A percentile compares a stretch with the other conserved stretches of the same genome.
Evolutionary conservation across 2,329 filamentous ascomycete genomes (phyloP).

Genomic region (Cercospora sp.): DNA sequence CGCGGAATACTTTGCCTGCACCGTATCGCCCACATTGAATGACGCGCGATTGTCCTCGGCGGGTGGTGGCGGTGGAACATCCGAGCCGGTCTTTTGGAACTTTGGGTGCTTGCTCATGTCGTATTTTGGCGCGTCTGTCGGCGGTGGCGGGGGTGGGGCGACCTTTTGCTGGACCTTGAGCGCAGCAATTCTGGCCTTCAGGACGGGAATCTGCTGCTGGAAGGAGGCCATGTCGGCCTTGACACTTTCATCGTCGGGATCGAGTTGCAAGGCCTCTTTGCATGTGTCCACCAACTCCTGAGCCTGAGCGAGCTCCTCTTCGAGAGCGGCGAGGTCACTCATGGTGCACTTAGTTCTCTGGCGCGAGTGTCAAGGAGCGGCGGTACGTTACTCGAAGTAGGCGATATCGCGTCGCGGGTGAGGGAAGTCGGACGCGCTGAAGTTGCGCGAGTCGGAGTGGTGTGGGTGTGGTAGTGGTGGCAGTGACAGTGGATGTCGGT

Average conservation of each 20-base stretch:
- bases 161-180: slow-evolving; percentile 47
- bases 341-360: slow-evolving; percentile 24
- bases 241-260: slow-evolving; percentile 78
- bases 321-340: slow-evolving; percentile 70
- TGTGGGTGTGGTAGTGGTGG: neutral
- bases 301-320: slow-evolving; percentile 68
- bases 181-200: slow-evolving; percentile 79
- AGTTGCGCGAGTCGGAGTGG: neutral
- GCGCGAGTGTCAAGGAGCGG: neutral
- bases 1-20: slow-evolving; percentile 89
- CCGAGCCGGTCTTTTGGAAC: slow-evolving; percentile 49
- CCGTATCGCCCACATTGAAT: slow-evolving; percentile 85
- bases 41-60: slow-evolving; percentile 48
- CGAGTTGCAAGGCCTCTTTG: slow-evolving; percentile 42
- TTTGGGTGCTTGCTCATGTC: slow-evolving; percentile 67
- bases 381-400: slow-evolving; percentile 12
- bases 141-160: slow-evolving; percentile 42
- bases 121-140: slow-evolving; percentile 27
- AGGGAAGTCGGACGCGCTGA: neutral
- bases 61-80: slow-evolving; percentile 37
- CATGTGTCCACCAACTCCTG: slow-evolving; percentile 34
- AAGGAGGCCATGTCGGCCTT: slow-evolving; percentile 76
- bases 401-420: neutral
- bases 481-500: neutral
- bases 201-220: slow-evolving; percentile 74